Base-by-base conservation (phyloP, 257 asterid genomes). In the Avicennia marina region DNA sequence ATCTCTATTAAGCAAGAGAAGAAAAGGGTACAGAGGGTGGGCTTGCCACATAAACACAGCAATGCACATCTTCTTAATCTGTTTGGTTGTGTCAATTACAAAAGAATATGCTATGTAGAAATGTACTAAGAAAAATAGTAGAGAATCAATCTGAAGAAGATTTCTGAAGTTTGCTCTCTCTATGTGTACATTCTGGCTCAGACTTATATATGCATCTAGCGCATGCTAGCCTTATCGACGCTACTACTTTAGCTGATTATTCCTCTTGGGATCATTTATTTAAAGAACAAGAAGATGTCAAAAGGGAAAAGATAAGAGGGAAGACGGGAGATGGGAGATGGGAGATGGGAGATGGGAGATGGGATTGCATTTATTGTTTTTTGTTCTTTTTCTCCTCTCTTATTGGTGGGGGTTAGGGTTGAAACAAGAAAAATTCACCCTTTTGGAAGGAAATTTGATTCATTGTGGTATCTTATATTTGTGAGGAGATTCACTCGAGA, bases 41-140 rank as follows among this genome's bases (percentile, higher is more conserved):
- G 81, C 51, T 74, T 82, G 83, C 95, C 95, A 82, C 71, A 82
- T 29, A 51, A 82, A 86, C 66, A 72, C 89, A 22, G 83, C 74
- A 61, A 86, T 86, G 58, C 93, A 86, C 91, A 82, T 84, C 61
- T 54, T 75, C n/a, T n/a, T n/a, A n/a, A n/a, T n/a, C n/a, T n/a
- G n/a, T 27, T 25, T 52, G 4, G n/a, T 32, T 15, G n/a, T n/a
- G n/a, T n/a, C n/a, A n/a, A n/a, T 13, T 26, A 19, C 13, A 5
- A 64, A 36, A 43, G 11, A 29, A 50, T 32, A 18, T n/a, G 17
- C 11, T 22, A 25, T 22, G 21, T 20, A 24, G 20, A 49, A 32
- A 34, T 18, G 7, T 53, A 2, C 12, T 6, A 15, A 4, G 26
- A 27, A 51, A 26, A 27, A 7, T 2, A 51, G 26, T 10, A 11